phyloP scores from a whole-genome alignment of 2,329 filamentous ascomycete species.

The Cercospora sp. region DNA sequence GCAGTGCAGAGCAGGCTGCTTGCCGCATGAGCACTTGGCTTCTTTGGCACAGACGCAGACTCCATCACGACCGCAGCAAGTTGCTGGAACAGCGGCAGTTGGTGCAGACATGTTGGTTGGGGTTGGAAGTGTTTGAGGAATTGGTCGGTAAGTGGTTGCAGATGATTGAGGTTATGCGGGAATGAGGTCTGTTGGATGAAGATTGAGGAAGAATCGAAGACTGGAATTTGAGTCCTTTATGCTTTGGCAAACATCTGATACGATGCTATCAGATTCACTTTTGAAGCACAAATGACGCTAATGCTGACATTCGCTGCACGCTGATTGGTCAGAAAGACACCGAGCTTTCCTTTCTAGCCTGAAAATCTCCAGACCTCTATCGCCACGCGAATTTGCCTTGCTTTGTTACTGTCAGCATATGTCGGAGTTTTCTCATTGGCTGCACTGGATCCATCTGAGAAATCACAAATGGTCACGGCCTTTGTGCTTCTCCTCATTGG shows the following conservation, averaged over 20 bases:
- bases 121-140: not conserved
- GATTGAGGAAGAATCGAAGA: not conserved
- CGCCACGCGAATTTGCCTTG: constrained; percentile 7
- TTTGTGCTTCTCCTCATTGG: not conserved
- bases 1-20: constrained; percentile 83
- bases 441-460: not conserved
- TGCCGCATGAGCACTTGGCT: constrained; percentile 69
- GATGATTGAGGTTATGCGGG: not conserved
- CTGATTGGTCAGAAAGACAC: constrained; percentile 9
- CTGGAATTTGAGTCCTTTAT: constrained; percentile 1
- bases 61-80: constrained; percentile 60
- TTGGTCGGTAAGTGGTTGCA: not conserved
- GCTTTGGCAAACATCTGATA: constrained; percentile 14
- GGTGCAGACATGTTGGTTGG: constrained; percentile 41
- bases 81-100: constrained; percentile 47
- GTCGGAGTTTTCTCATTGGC: not conserved
- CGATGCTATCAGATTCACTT: constrained; percentile 18
- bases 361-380: constrained; percentile 11
- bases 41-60: constrained; percentile 52
- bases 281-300: constrained; percentile 10
- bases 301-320: constrained; percentile 10
- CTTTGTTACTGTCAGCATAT: constrained; percentile 6
- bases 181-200: not conserved
- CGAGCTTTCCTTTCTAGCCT: not conserved
- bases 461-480: not conserved